These are phyloP conservation scores for Penicillium expansum DNA, from an alignment of 2,329 filamentous ascomycete species.

Conservation along the genomic window DNA sequence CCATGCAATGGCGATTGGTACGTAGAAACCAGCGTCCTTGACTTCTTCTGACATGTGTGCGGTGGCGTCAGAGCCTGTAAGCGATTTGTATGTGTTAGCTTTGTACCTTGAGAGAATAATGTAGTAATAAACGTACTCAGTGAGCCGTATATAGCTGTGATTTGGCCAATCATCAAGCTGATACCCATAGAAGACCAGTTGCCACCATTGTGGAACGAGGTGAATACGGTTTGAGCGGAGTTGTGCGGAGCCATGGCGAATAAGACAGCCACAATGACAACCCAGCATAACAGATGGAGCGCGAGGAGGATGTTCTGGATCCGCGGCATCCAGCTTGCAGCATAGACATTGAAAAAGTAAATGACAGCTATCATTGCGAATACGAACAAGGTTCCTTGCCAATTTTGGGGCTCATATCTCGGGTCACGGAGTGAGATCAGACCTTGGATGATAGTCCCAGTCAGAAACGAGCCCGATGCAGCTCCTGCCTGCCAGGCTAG, in stretches of 20 bases:
- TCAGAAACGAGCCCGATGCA: constrained; percentile 48
- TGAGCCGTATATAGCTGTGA: constrained; percentile 32
- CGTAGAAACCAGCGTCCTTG: constrained; percentile 45
- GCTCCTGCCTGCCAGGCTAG: constrained; percentile 51
- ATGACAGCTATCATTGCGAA: constrained; percentile 47
- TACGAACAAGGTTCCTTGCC: constrained; percentile 52
- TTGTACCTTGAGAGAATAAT: neutral
- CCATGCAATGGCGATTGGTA: constrained; percentile 48
- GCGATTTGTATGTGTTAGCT: neutral
- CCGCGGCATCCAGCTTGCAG: constrained; percentile 33
- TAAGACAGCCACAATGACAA: constrained; percentile 31
- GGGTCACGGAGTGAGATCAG: constrained; percentile 44
- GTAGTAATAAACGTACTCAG: constrained; percentile 19
- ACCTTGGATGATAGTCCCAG: constrained; percentile 49
- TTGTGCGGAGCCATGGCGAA: constrained; percentile 35
- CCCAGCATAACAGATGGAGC: constrained; percentile 40
- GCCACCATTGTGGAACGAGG: constrained; percentile 37
- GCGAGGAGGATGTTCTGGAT: constrained; percentile 41
- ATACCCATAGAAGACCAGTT: constrained; percentile 40
- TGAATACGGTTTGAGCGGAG: constrained; percentile 33
- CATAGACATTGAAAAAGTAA: constrained; percentile 43
- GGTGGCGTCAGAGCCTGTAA: constrained; percentile 30
- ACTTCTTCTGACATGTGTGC: constrained; percentile 50
- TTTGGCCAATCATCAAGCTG: constrained; percentile 39
- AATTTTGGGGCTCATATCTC: constrained; percentile 42